These are phyloP conservation scores for Quercus wislizeni DNA, from an alignment of 306 rosid species.

Conservation along the genomic window DNA sequence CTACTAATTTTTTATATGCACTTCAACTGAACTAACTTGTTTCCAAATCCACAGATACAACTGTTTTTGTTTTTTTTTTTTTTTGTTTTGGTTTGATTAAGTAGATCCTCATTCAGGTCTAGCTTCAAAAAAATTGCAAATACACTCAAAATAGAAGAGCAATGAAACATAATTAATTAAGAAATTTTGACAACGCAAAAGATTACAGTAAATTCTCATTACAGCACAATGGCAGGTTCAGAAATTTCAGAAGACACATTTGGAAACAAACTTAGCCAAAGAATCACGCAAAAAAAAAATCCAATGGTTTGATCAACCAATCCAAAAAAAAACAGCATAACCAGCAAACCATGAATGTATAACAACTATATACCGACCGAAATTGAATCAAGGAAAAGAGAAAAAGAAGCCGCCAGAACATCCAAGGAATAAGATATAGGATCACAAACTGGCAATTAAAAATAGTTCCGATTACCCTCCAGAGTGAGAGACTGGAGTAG, in stretches of 20 bases:
- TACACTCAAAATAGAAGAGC: not conserved
- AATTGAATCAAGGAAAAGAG: conserved; percentile 40
- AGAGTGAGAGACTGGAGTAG: conserved; percentile 88
- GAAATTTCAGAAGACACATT: conserved; percentile 22
- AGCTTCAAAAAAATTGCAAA: no score
- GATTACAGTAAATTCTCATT: conserved; percentile 12
- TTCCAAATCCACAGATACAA: not conserved
- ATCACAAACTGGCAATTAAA: conserved; percentile 19
- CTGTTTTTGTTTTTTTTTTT: not conserved
- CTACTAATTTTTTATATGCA: no score
- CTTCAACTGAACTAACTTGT: no score
- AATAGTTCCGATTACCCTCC: conserved; percentile 65
- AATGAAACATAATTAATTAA: not conserved
- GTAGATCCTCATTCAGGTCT: no score
- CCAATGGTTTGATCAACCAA: conserved; percentile 30
- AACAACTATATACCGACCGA: conserved; percentile 32
- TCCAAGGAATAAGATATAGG: conserved; percentile 30
- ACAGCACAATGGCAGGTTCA: conserved; percentile 15
- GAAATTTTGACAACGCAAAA: not conserved
- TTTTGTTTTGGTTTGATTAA: no score
- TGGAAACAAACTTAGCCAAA: conserved; percentile 31
- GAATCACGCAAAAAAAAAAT: conserved; percentile 10
- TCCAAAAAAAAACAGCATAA: conserved; percentile 29
- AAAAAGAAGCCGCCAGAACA: conserved; percentile 36
- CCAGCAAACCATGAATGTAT: conserved; percentile 16